Conservation (phyloP, 768 basidiomycete species). For the Phaeotremella skinneri region DNA sequence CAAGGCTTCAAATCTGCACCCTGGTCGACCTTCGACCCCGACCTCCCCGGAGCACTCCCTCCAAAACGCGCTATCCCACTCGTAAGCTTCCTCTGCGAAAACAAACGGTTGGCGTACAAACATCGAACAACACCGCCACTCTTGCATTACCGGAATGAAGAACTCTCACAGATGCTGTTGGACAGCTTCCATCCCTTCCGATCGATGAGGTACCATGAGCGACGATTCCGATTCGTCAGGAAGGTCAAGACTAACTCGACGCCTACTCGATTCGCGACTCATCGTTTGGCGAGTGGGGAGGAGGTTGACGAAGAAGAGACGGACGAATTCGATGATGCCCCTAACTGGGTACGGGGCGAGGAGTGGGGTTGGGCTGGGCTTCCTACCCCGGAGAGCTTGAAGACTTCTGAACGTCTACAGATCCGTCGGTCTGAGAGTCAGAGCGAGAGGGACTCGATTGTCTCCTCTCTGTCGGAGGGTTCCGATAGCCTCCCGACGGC, state of each 20-base stretch:
- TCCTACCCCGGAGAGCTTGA: constrained; percentile 23
- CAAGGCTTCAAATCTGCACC: constrained; percentile 24
- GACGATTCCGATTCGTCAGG: constrained; percentile 41
- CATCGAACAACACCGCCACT: constrained; percentile 27
- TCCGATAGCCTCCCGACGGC: not conserved
- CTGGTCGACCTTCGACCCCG: constrained; percentile 20
- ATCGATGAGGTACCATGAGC: constrained; percentile 41
- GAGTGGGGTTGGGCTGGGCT: constrained; percentile 35
- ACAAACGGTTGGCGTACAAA: constrained; percentile 16
- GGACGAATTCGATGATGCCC: constrained; percentile 24
- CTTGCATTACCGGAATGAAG: constrained; percentile 34
- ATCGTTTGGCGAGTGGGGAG: constrained; percentile 10
- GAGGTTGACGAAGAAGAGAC: constrained; percentile 25
- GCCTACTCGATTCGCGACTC: constrained; percentile 31
- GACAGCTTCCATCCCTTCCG: constrained; percentile 44
- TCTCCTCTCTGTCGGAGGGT: not conserved
- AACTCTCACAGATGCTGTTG: constrained; percentile 44
- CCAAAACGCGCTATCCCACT: constrained; percentile 1
- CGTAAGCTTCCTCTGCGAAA: constrained; percentile 16
- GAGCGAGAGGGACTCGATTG: not conserved
- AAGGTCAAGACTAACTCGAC: constrained; percentile 37
- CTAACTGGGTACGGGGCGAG: constrained; percentile 26
- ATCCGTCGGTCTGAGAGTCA: no score
- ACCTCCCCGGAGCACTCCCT: not conserved
- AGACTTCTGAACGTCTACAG: constrained; percentile 2